phyloP scores from a whole-genome alignment of 805 yeast species.

The Yarrowia divulgata region DNA sequence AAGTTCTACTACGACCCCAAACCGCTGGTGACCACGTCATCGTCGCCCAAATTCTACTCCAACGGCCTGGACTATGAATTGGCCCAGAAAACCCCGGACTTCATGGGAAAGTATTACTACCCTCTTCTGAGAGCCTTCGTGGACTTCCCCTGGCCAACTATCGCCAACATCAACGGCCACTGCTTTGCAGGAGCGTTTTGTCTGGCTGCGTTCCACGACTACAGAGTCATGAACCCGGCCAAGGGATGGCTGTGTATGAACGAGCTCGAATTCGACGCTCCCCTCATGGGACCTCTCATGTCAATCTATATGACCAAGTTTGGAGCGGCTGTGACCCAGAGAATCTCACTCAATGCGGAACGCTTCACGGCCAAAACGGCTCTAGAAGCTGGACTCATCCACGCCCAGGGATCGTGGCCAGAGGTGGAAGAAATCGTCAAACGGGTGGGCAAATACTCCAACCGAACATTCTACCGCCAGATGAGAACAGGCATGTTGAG shows the following conservation, averaged over 20 bases:
- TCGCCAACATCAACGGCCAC: constrained; percentile 53
- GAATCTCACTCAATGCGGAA: constrained; percentile 50
- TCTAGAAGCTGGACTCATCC: constrained; percentile 47
- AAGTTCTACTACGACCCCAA: constrained; percentile 46
- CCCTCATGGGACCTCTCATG: constrained; percentile 51
- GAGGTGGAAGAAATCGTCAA: constrained; percentile 49
- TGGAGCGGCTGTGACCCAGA: constrained; percentile 47
- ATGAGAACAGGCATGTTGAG: constrained; percentile 21
- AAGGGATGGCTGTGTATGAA: constrained; percentile 53
- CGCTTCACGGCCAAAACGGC: constrained; percentile 50
- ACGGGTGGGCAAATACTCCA: constrained; percentile 37
- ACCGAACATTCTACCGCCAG: constrained; percentile 20
- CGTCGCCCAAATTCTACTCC: constrained; percentile 51
- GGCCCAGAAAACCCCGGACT: constrained; percentile 49
- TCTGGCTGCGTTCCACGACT: constrained; percentile 52
- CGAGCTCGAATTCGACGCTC: constrained; percentile 53
- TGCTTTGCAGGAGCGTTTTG: constrained; percentile 55
- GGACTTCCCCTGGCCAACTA: constrained; percentile 53
- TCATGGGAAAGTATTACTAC: constrained; percentile 49
- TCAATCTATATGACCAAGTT: constrained; percentile 49
- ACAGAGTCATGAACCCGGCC: constrained; percentile 53
- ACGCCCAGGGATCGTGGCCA: constrained; percentile 49
- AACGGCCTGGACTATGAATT: constrained; percentile 53
- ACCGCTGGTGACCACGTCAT: constrained; percentile 52
- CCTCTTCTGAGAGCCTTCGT: constrained; percentile 49